Conservation (phyloP, 441 rosid genomes). For the Populus hybrid region DNA sequence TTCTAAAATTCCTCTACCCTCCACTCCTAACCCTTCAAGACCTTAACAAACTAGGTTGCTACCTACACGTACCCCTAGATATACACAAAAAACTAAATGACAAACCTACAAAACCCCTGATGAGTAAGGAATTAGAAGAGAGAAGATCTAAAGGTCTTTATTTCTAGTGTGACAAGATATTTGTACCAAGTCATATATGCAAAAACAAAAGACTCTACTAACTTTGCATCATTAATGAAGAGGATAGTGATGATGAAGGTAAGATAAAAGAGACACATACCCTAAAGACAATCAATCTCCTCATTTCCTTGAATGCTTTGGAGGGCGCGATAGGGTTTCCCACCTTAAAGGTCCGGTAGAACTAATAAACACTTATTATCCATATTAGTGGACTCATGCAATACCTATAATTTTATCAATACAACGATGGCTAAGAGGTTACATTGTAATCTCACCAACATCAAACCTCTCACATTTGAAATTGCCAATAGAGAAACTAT, state of each 20-base stretch:
- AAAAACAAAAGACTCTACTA: no score
- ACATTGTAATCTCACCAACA: background rate
- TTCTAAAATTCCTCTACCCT: no score
- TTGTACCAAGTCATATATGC: no score
- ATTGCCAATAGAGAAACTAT: no score
- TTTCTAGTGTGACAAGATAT: background rate
- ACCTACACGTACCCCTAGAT: background rate
- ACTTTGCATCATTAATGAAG: no score
- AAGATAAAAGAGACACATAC: no score
- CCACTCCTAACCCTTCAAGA: no score
- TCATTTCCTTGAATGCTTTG: background rate
- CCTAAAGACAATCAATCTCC: background rate
- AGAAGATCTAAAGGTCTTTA: background rate
- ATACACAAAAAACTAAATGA: background rate
- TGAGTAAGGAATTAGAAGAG: background rate
- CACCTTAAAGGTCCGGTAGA: background rate
- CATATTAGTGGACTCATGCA: no score
- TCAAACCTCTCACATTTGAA: background rate
- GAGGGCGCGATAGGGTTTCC: background rate
- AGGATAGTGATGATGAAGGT: background rate
- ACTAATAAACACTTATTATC: no score
- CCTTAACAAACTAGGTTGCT: accelerated
- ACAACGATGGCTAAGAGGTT: background rate
- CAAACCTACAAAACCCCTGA: background rate
- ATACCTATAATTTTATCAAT: no score